Evolutionary conservation across 345 rosid species (phyloP).

Genomic region (Eucalyptus cloeziana): DNA sequence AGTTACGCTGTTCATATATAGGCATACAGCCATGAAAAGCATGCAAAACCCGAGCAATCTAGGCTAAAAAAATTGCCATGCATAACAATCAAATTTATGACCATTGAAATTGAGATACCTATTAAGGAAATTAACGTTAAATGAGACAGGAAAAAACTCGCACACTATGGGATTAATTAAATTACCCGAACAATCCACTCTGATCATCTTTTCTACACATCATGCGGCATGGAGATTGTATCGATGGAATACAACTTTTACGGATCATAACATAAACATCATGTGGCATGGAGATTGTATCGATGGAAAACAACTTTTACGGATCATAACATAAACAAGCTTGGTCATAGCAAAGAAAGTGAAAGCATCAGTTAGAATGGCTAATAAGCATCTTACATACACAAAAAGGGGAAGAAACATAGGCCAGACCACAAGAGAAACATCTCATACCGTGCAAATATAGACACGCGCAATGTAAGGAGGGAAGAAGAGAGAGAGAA

Average conservation of each 20-base stretch:
- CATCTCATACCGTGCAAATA: not conserved
- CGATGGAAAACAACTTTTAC: not conserved
- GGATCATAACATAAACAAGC: not conserved
- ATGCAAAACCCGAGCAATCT: not conserved
- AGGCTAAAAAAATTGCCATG: not conserved
- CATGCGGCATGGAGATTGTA: not conserved
- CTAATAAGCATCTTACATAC: not conserved
- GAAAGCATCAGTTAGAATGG: not conserved
- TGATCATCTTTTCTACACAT: not conserved
- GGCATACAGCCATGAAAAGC: not conserved
- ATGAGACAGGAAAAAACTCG: not conserved
- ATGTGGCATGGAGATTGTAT: not conserved
- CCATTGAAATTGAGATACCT: not conserved
- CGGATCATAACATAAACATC: not conserved
- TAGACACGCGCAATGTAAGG: rapidly evolving
- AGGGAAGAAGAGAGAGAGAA: not conserved
- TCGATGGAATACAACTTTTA: not conserved
- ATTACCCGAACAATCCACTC: not conserved
- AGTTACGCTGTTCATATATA: not conserved
- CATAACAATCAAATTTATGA: not conserved
- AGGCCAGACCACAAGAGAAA: not conserved
- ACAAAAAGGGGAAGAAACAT: not conserved
- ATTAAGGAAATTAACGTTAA: not conserved
- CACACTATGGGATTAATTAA: not conserved
- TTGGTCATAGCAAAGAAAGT: not conserved